Evolutionary conservation across 2,329 filamentous ascomycete genomes (phyloP).

Genomic region (Hypoxylon sp.): DNA sequence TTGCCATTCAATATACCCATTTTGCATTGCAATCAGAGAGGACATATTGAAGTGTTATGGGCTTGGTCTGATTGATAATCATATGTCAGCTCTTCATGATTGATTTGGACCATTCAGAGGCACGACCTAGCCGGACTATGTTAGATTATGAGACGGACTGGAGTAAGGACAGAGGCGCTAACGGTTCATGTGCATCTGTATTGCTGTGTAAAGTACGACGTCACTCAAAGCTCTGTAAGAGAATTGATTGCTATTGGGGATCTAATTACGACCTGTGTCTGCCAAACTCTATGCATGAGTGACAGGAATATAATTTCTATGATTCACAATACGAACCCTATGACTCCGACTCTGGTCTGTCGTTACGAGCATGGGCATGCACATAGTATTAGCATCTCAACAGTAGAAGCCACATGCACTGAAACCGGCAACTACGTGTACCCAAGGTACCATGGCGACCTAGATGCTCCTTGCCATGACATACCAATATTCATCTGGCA

Average conservation of each 20-base stretch:
- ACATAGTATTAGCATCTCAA: neutral
- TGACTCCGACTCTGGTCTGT: neutral
- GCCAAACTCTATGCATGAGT: slow-evolving; percentile 1
- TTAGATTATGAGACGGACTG: slow-evolving; percentile 30
- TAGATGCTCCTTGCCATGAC: neutral
- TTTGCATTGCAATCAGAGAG: slow-evolving; percentile 40
- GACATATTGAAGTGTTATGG: slow-evolving; percentile 27
- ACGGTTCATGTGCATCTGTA: slow-evolving; percentile 45
- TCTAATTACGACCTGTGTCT: slow-evolving; percentile 4
- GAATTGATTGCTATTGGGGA: slow-evolving; percentile 32
- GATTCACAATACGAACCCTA: neutral
- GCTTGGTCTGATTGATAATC: slow-evolving; percentile 28
- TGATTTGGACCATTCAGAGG: slow-evolving; percentile 16
- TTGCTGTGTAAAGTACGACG: slow-evolving; percentile 40
- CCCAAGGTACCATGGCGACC: neutral
- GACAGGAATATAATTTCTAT: slow-evolving; percentile 7
- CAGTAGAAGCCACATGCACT: neutral
- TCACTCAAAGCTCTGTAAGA: slow-evolving; percentile 20
- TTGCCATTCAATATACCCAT: slow-evolving; percentile 45
- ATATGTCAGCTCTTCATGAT: slow-evolving; percentile 17
- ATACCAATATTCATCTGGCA: neutral
- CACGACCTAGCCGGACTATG: slow-evolving; percentile 23
- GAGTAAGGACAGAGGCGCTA: slow-evolving; percentile 28
- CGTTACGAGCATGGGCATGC: neutral
- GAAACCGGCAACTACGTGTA: neutral